phyloP scores from a whole-genome alignment of 1,284 basidiomycete species.

The Neonothopanus nambi region DNA sequence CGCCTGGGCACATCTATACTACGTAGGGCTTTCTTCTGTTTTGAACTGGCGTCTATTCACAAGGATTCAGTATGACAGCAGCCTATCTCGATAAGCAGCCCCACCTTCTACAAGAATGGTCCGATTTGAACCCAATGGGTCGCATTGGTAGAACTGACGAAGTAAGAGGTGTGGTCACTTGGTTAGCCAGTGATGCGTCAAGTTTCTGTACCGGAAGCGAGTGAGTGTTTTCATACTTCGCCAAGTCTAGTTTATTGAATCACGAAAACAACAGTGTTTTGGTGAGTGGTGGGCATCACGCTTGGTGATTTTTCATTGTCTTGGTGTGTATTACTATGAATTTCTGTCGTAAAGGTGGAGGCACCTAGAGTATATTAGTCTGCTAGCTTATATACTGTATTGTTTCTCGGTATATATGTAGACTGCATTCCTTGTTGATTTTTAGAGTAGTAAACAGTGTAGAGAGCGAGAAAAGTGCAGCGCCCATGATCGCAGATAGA shows the following conservation, averaged over 20 bases:
- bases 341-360: no score
- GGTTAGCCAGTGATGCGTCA: slow-evolving; percentile 80
- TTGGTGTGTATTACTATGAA: no score
- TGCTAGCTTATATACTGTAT: no score
- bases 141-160: slow-evolving; percentile 77
- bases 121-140: slow-evolving; percentile 72
- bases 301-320: slow-evolving; percentile 47
- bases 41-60: neutral
- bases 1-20: slow-evolving; percentile 77
- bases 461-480: no score
- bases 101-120: slow-evolving; percentile 70
- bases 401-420: no score
- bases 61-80: slow-evolving; percentile 66
- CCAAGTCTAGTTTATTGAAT: slow-evolving; percentile 10
- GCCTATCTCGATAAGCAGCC: slow-evolving; percentile 74
- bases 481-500: no score
- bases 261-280: slow-evolving; percentile 50
- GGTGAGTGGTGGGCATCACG: slow-evolving; percentile 70
- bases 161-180: slow-evolving; percentile 73
- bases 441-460: no score
- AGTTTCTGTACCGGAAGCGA: slow-evolving; percentile 78
- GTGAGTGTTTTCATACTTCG: slow-evolving; percentile 42
- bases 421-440: no score
- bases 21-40: slow-evolving; percentile 42
- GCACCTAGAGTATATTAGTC: no score